Evolutionary conservation across 2,329 filamentous ascomycete species (phyloP).

Genomic region (Aspergillus brasiliensis): DNA sequence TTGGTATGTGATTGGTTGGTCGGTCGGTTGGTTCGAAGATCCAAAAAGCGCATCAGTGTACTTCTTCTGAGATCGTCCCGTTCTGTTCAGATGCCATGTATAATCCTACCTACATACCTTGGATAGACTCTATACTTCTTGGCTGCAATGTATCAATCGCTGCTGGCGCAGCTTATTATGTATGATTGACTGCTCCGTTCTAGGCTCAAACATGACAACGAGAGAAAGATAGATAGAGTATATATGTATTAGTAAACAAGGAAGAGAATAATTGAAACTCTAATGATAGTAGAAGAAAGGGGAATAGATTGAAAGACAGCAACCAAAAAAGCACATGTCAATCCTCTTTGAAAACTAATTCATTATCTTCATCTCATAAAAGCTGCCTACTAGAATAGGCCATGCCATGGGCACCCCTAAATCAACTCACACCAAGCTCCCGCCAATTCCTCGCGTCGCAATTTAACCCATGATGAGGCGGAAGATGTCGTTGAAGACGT

Average conservation of each 20-base stretch:
- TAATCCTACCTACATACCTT: background rate
- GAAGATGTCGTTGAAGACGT: conserved; percentile 93
- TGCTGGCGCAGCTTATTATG: conserved; percentile 1
- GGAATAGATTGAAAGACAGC: background rate
- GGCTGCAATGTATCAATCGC: background rate
- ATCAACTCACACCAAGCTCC: background rate
- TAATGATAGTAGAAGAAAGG: background rate
- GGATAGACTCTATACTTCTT: background rate
- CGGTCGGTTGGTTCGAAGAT: background rate
- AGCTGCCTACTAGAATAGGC: background rate
- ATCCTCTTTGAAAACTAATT: conserved; percentile 8
- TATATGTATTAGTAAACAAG: background rate
- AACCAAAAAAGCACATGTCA: background rate
- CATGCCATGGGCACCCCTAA: background rate
- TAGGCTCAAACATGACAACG: background rate
- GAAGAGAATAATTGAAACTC: background rate
- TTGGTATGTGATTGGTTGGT: background rate
- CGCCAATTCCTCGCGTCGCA: background rate
- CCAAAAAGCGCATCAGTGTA: background rate
- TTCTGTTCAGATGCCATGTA: background rate
- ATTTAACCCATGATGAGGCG: conserved; percentile 62
- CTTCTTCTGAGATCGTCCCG: background rate
- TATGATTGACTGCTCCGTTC: background rate
- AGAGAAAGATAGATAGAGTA: background rate
- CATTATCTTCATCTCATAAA: conserved; percentile 20